phyloP scores from a whole-genome alignment of 1,284 basidiomycete species.

The Trichosporon sp. region DNA sequence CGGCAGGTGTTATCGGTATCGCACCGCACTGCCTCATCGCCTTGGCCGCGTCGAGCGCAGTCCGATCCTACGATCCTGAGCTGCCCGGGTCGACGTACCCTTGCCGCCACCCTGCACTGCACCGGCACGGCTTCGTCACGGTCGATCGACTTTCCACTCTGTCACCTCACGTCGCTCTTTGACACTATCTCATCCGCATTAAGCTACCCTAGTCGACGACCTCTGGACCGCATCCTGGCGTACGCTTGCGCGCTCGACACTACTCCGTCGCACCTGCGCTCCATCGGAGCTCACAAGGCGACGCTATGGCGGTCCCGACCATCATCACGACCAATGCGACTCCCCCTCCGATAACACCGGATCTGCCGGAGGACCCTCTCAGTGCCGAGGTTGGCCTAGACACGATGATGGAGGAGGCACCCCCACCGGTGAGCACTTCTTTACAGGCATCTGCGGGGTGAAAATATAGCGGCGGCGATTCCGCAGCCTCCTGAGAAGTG shows the following conservation, averaged over 20 bases:
- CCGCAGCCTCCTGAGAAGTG: no score
- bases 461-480: background rate
- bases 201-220: background rate
- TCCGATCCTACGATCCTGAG: background rate
- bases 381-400: conserved; percentile 28
- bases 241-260: no score
- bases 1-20: background rate
- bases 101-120: conserved; percentile 3
- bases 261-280: conserved; percentile 12
- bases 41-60: background rate
- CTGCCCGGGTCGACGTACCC: background rate
- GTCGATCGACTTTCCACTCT: background rate
- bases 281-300: conserved; percentile 23
- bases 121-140: no score
- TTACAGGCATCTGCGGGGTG: background rate
- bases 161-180: background rate
- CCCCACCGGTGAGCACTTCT: conserved; percentile 18
- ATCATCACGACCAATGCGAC: conserved; percentile 19
- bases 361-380: conserved; percentile 11
- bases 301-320: conserved; percentile 11
- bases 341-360: conserved; percentile 8
- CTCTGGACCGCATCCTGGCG: background rate
- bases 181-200: background rate
- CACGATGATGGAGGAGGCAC: conserved; percentile 29
- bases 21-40: background rate